These are phyloP conservation scores for Jaapia argillacea DNA, from an alignment of 768 basidiomycete species.

Conservation along the genomic window DNA sequence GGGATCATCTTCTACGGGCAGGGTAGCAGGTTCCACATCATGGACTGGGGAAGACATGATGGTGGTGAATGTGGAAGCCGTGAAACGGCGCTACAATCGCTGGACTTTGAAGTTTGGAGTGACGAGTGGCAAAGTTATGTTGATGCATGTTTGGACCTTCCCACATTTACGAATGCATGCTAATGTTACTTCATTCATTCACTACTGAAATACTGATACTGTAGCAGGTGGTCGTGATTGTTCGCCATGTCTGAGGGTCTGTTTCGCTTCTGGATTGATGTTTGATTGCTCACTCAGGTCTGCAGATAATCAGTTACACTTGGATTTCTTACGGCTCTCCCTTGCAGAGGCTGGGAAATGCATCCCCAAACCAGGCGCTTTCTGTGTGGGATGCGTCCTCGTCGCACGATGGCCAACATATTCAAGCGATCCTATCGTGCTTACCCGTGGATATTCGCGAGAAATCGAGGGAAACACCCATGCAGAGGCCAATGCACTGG, in stretches of 20 bases:
- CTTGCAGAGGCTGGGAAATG: conserved; percentile 66
- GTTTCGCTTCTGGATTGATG: too few species aligned
- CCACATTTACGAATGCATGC: too few species aligned
- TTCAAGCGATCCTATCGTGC: conserved; percentile 32
- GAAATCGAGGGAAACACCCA: conserved; percentile 93
- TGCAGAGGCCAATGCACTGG: conserved; percentile 89
- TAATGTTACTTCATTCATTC: too few species aligned
- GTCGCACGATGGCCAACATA: conserved; percentile 34
- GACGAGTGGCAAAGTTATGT: too few species aligned
- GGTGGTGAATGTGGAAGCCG: conserved; percentile 16
- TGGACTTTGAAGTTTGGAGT: too few species aligned
- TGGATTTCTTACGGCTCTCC: conserved; percentile 48
- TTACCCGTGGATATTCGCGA: conserved; percentile 82
- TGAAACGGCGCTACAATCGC: conserved; percentile 1
- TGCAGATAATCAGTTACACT: conserved; percentile 16
- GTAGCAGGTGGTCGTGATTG: too few species aligned
- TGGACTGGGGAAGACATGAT: conserved; percentile 47
- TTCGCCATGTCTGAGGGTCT: too few species aligned
- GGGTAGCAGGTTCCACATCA: conserved; percentile 22
- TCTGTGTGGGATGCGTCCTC: conserved; percentile 86
- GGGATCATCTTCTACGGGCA: conserved; percentile 40
- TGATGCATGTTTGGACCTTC: too few species aligned
- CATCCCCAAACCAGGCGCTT: conserved; percentile 61
- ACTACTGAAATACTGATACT: too few species aligned
- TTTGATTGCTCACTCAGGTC: too few species aligned